phyloP scores from a whole-genome alignment of 495 filamentous ascomycete species.

The Chaetomium tenue region DNA sequence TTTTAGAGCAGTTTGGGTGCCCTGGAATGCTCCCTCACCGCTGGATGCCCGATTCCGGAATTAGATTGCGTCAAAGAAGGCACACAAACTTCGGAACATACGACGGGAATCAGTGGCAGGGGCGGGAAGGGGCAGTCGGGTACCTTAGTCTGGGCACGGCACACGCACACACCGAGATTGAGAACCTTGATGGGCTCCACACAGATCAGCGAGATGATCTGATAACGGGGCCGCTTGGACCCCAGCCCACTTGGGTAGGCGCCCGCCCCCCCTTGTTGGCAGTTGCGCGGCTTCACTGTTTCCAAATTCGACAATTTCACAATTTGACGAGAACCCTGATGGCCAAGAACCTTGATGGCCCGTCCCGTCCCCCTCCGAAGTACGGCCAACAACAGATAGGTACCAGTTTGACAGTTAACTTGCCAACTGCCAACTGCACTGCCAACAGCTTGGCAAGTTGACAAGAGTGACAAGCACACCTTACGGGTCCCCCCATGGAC shows the following conservation, averaged over 20 bases:
- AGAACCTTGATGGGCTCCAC: constrained; percentile 30
- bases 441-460: too few species aligned
- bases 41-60: constrained; percentile 4
- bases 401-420: too few species aligned
- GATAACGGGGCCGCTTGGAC: constrained; percentile 11
- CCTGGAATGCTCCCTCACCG: not conserved
- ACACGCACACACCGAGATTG: not conserved
- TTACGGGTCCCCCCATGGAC: too few species aligned
- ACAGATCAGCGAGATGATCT: constrained; percentile 19
- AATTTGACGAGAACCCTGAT: constrained; percentile 25
- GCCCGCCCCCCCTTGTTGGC: too few species aligned
- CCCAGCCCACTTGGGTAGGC: too few species aligned
- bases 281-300: constrained; percentile 1
- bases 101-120: not conserved
- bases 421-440: too few species aligned
- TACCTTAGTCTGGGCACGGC: not conserved
- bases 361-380: not conserved
- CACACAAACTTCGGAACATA: not conserved
- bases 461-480: too few species aligned
- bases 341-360: constrained; percentile 25
- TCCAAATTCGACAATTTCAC: constrained; percentile 7
- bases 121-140: not conserved
- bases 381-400: not conserved
- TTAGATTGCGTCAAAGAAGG: constrained; percentile 1
- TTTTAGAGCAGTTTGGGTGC: constrained; percentile 2